Percentiles rank a stretch among this genome's conserved stretches.
phyloP scores from a whole-genome alignment of 2,329 filamentous ascomycete genomes.

The Fusarium begoniae region DNA sequence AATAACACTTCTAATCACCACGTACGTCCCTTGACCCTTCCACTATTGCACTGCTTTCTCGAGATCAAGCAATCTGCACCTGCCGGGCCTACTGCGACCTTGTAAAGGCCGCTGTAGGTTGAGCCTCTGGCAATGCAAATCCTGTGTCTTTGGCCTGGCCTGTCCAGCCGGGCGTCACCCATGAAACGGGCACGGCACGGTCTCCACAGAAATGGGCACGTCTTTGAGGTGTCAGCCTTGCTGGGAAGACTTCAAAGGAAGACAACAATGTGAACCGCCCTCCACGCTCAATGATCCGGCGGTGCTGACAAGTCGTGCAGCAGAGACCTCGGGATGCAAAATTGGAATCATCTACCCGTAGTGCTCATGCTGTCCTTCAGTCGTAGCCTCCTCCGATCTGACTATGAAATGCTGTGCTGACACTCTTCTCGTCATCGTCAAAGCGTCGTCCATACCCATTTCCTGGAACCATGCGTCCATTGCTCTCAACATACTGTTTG shows the following conservation, averaged over 20 bases:
- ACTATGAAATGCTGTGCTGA: conserved; percentile 96
- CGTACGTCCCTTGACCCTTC: conserved; percentile 14
- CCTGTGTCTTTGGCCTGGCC: conserved; percentile 33
- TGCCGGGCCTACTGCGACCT: conserved; percentile 36
- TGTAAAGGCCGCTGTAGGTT: conserved; percentile 29
- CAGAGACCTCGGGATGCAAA: conserved; percentile 43
- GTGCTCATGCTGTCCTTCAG: conserved; percentile 50
- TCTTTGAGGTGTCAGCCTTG: conserved; percentile 35
- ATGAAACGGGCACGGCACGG: conserved; percentile 36
- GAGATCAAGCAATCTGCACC: conserved; percentile 45
- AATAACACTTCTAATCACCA: conserved; percentile 10
- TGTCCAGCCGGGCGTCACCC: conserved; percentile 31
- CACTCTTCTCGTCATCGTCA: conserved; percentile 95
- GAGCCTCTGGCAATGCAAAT: conserved; percentile 34
- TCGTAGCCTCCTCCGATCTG: conserved; percentile 78
- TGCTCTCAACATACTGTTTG: conserved; percentile 92
- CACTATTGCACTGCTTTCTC: conserved; percentile 35
- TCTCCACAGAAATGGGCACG: conserved; percentile 29
- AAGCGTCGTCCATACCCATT: conserved; percentile 76
- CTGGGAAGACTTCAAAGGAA: conserved; percentile 35
- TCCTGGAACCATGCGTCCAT: conserved; percentile 72
- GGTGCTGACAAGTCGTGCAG: conserved; percentile 34
- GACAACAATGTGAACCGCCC: conserved; percentile 30
- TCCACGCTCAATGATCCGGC: conserved; percentile 33
- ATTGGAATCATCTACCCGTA: conserved; percentile 43